Evolutionary conservation across 208 protist species (phyloP), one percentile per base, ranked within the genome.

Genomic region (Trypanosoma melophagium): DNA sequence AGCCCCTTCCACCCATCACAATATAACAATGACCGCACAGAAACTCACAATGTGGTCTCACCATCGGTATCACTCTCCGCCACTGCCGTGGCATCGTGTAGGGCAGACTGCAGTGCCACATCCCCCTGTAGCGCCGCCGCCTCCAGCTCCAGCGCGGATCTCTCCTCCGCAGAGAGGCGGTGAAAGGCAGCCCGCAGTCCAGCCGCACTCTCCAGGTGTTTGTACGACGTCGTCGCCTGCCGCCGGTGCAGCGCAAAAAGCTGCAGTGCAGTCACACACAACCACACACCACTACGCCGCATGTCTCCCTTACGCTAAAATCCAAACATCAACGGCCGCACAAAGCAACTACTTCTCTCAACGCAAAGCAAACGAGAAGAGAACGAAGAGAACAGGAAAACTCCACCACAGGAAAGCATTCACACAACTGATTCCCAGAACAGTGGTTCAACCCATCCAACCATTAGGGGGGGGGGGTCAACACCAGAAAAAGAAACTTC

Each of bases 231-330:
- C 7, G 59, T 58, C 14, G 41, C 22, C 51, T 63, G 49, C 2
- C 81, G 59, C 45, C 74, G 74, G 13, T 73, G 56, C 7, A 94
- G 60, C 0, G 79, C 80, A 63, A 75, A 86, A 28, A 93, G 69
- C 40, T 86, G 77, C 16, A 69, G 60, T 12, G 76, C 76, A 1
- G 41, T 73, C 41, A 63, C 7, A 35, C 68, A 67, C 8, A 35
- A 35, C 9, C 68, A n/a, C 41, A 62, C 60, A 63, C 53, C 14
- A 49, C 60, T 57, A 53, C 5, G 25, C 9, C 28, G 59, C 68
- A 74, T n/a, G 8, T 16, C 31, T 22, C 25, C 28, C 7, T 35
- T 59, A 40, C n/a, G 42, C 16, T 21, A 38, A 14, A 21, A 19
- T 9, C 17, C 42, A 1, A 35, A 1, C 28, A 35, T 35, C 1